These are phyloP conservation scores for Adansonia grandidieri DNA, from an alignment of 441 rosid genomes.

Conservation along the genomic window DNA sequence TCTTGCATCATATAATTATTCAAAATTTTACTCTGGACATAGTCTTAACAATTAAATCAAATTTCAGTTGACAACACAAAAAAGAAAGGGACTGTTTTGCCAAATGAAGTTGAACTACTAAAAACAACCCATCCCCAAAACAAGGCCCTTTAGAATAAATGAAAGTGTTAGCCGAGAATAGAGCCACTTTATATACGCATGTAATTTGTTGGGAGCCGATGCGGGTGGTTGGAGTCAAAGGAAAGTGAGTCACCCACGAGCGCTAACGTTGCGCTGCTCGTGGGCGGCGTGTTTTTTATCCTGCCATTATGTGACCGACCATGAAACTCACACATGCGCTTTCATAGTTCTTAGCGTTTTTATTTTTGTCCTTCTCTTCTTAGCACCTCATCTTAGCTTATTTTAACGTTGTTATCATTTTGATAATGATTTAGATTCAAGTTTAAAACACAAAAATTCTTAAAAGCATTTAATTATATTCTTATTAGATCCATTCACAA, in stretches of 20 bases:
- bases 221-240: neutral
- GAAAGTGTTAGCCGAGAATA: neutral
- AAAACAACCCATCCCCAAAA: neutral
- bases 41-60: too few species aligned
- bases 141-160: neutral
- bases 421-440: too few species aligned
- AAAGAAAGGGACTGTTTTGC: neutral
- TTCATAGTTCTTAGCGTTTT: neutral
- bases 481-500: too few species aligned
- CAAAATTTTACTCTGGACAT: too few species aligned
- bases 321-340: neutral
- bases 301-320: neutral
- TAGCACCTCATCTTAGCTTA: too few species aligned
- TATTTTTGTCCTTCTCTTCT: neutral
- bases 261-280: neutral
- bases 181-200: neutral
- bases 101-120: neutral
- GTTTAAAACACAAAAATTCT: too few species aligned
- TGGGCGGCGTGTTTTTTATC: neutral
- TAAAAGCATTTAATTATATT: too few species aligned
- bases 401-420: too few species aligned
- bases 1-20: too few species aligned
- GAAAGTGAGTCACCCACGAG: neutral
- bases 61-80: too few species aligned
- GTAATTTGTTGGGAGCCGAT: neutral